Conservation (phyloP, 331 rosid genomes). For the Malus hybrid region DNA sequence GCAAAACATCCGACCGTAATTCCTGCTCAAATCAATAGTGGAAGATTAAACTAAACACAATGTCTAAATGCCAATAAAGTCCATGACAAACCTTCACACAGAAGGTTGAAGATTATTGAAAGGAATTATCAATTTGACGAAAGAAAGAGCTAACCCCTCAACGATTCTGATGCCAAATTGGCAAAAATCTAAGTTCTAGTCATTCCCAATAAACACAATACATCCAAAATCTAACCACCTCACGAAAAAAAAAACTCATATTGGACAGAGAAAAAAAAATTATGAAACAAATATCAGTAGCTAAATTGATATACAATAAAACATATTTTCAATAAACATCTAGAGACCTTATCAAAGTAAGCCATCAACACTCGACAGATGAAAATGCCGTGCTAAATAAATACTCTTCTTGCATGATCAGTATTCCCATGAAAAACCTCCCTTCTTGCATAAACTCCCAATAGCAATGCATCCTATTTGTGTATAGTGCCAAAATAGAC, state of each 20-base stretch:
- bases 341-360: slow-evolving; percentile 48
- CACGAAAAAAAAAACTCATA: neutral
- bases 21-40: slow-evolving; percentile 39
- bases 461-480: slow-evolving; percentile 67
- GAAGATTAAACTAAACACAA: slow-evolving; percentile 3
- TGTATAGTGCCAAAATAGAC: slow-evolving; percentile 5
- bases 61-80: neutral
- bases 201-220: neutral
- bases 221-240: neutral
- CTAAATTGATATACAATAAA: neutral
- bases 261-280: neutral
- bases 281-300: neutral
- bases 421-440: slow-evolving; percentile 76
- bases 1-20: slow-evolving; percentile 48
- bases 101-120: neutral
- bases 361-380: slow-evolving; percentile 50
- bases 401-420: slow-evolving; percentile 81
- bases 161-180: neutral
- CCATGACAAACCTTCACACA: neutral
- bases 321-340: neutral
- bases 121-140: neutral
- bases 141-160: neutral
- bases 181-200: neutral
- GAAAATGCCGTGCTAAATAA: slow-evolving; percentile 71
- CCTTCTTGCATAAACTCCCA: slow-evolving; percentile 85